A percentile compares a stretch with the other conserved stretches of the same genome.
These are phyloP conservation scores for Kluyveromyces sp. DNA, from an alignment of 1,139 yeast genomes.

Conservation along the genomic window DNA sequence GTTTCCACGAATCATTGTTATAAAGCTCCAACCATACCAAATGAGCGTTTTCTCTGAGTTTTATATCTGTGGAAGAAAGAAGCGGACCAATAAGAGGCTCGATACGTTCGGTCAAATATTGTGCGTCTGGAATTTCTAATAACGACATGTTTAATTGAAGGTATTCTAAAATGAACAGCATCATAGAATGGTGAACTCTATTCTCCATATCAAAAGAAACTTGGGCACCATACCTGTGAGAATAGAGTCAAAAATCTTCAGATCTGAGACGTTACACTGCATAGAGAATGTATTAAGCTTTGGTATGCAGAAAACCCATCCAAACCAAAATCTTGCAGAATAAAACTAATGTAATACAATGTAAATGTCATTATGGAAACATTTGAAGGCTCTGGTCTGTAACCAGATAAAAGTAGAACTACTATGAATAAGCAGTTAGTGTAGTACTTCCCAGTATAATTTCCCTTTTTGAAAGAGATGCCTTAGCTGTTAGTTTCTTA, in stretches of 20 bases:
- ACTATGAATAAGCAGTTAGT: constrained; percentile 17
- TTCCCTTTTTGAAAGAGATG: constrained; percentile 12
- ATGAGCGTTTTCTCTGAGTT: constrained; percentile 22
- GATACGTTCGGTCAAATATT: constrained; percentile 10
- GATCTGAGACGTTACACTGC: constrained; percentile 3
- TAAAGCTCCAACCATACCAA: constrained; percentile 18
- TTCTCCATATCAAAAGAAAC: constrained; percentile 12
- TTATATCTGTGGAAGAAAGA: constrained; percentile 9
- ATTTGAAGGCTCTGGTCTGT: constrained; percentile 8
- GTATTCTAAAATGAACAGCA: constrained; percentile 20
- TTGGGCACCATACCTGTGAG: constrained; percentile 11
- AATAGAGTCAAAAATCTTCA: constrained; percentile 2
- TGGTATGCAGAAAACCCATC: constrained; percentile 25
- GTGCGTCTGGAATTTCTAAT: constrained; percentile 2
- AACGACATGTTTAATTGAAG: constrained; percentile 15
- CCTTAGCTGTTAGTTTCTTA: constrained; percentile 10
- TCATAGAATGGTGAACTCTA: constrained; percentile 17
- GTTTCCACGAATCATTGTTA: constrained; percentile 7
- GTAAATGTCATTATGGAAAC: constrained; percentile 14
- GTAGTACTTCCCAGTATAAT: constrained; percentile 15
- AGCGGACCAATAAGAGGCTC: constrained; percentile 12
- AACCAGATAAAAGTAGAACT: constrained; percentile 17
- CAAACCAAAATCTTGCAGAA: constrained; percentile 23
- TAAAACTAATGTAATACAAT: constrained; percentile 20
- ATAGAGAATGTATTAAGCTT: constrained; percentile 6